phyloP scores from a whole-genome alignment of 225 moss, liverwort and hornwort species.

The Pleurozium schreberi region DNA sequence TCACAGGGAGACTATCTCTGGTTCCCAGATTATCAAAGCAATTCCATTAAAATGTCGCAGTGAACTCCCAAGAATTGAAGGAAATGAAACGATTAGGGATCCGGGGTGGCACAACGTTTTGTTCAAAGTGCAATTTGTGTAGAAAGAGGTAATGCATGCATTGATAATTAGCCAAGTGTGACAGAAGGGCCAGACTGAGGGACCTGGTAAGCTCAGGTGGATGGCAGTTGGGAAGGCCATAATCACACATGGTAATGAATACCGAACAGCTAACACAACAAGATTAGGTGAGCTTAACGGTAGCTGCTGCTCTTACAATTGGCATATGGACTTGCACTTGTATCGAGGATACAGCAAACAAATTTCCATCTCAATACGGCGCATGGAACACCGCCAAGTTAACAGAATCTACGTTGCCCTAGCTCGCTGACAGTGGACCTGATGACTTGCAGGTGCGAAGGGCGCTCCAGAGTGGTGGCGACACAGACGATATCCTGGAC shows the following conservation, averaged over 20 bases:
- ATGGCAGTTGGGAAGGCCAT: not conserved
- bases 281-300: not conserved
- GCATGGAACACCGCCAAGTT: too few relatives aligned
- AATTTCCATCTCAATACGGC: not conserved
- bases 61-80: not conserved
- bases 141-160: not conserved
- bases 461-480: not conserved
- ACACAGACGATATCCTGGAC: not conserved
- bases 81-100: not conserved
- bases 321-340: too few relatives aligned
- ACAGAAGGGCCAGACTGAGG: too few relatives aligned
- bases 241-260: not conserved
- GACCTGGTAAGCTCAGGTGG: not conserved
- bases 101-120: not conserved
- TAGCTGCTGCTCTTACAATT: not conserved
- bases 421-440: not conserved
- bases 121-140: not conserved
- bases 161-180: not conserved
- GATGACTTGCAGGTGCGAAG: not conserved
- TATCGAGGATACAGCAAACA: not conserved
- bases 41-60: too few relatives aligned
- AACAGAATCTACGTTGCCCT: too few relatives aligned
- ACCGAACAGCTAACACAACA: not conserved
- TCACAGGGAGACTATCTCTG: not conserved
- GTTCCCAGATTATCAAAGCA: too few relatives aligned